Conservation (phyloP, 1,284 basidiomycete genomes). For the Amylostereum chailletii region DNA sequence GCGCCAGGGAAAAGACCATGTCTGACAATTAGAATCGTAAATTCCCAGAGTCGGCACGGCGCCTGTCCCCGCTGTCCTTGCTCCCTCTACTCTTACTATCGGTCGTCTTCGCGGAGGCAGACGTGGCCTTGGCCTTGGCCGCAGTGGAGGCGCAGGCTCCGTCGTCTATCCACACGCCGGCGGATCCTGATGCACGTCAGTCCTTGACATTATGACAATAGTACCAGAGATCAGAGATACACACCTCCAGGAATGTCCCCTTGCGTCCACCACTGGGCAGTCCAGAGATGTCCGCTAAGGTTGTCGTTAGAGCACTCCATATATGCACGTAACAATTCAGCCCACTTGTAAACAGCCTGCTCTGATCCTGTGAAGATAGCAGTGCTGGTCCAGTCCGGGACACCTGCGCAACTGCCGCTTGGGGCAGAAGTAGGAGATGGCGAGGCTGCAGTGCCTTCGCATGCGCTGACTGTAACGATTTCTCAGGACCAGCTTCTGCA, state of each 20-base stretch:
- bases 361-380: constrained; percentile 40
- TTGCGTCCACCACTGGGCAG: constrained; percentile 51
- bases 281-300: constrained; percentile 35
- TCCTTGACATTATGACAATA: not conserved
- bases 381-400: constrained; percentile 39
- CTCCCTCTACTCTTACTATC: not conserved
- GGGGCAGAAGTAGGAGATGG: constrained; percentile 9
- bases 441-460: constrained; percentile 22
- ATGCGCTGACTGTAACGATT: constrained; percentile 44
- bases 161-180: constrained; percentile 27
- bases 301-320: not conserved
- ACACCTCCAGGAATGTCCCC: constrained; percentile 43
- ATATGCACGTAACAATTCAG: constrained; percentile 1
- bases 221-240: constrained; percentile 4
- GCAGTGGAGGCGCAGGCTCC: constrained; percentile 20
- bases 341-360: constrained; percentile 40
- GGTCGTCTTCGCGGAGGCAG: not conserved
- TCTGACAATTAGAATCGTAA: not conserved
- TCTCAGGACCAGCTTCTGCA: constrained; percentile 1
- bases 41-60: constrained; percentile 15
- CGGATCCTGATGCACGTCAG: constrained; percentile 17
- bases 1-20: too few relatives aligned
- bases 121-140: constrained; percentile 2
- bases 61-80: not conserved
- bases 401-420: constrained; percentile 35